Conservation (phyloP, 805 yeast species). For the Suhomyces sp. region DNA sequence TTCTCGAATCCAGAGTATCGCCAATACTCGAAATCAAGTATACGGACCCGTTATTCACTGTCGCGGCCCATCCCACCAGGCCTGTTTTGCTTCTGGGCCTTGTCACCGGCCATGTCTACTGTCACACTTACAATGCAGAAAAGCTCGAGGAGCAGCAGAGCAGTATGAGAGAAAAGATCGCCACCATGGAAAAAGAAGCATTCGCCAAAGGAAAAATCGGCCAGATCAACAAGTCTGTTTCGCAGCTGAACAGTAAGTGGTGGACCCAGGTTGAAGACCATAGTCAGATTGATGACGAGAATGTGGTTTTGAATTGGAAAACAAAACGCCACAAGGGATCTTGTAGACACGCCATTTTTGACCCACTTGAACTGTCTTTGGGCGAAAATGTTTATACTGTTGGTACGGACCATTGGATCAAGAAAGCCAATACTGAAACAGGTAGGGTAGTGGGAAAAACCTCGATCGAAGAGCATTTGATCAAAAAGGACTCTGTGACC, state of each 20-base stretch:
- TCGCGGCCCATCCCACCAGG: conserved; percentile 73
- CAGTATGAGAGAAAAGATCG: conserved; percentile 19
- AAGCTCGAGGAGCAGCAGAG: conserved; percentile 35
- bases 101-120: conserved; percentile 75
- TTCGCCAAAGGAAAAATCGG: conserved; percentile 21
- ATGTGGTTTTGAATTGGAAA: conserved; percentile 58
- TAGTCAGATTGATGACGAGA: conserved; percentile 20
- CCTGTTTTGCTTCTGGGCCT: conserved; percentile 67
- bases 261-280: conserved; percentile 42
- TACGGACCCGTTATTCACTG: conserved; percentile 67
- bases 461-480: conserved; percentile 18
- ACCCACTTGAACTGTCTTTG: conserved; percentile 40
- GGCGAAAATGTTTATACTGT: conserved; percentile 62
- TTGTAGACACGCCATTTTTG: conserved; percentile 70
- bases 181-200: conserved; percentile 22
- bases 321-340: conserved; percentile 90
- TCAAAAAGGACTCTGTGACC: conserved; percentile 34
- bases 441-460: conserved; percentile 73
- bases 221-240: conserved; percentile 23
- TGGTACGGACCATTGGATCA: conserved; percentile 78
- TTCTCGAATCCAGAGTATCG: conserved; percentile 31
- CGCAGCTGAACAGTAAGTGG: conserved; percentile 39
- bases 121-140: conserved; percentile 56
- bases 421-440: conserved; percentile 64
- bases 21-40: conserved; percentile 48